Conservation (phyloP, 257 asterid genomes). For the Solanum ossicruentum region DNA sequence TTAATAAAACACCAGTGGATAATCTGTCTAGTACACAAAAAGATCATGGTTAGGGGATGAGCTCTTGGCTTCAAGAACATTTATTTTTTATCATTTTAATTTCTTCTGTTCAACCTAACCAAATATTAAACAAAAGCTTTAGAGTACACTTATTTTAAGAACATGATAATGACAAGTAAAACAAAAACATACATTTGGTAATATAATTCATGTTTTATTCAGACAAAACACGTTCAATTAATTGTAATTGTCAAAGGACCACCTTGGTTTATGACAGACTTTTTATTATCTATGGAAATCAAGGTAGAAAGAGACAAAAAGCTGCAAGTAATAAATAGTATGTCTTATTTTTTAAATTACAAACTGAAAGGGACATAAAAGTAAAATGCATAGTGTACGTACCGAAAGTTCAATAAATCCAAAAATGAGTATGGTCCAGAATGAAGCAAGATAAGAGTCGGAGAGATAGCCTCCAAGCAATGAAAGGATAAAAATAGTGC, state of each 20-base stretch:
- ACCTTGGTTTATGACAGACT: not conserved
- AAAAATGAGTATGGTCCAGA: constrained; percentile 85
- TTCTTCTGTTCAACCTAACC: not conserved
- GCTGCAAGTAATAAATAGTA: too few species aligned
- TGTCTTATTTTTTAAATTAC: too few species aligned
- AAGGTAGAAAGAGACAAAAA: not conserved
- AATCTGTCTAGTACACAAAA: too few species aligned
- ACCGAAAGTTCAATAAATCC: constrained; percentile 88
- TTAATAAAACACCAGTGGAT: too few species aligned
- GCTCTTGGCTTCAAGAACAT: not conserved
- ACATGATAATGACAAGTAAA: not conserved
- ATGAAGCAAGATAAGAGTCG: constrained; percentile 86
- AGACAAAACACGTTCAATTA: not conserved
- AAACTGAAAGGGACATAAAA: not conserved
- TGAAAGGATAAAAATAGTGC: constrained; percentile 68
- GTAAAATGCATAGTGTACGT: not conserved
- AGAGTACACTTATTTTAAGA: not conserved
- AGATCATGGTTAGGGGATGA: not conserved
- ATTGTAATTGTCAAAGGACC: not conserved
- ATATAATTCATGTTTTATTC: not conserved
- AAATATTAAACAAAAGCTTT: not conserved
- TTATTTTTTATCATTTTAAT: not conserved
- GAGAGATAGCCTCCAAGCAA: constrained; percentile 90
- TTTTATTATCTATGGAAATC: not conserved
- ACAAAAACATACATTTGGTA: not conserved